Evolutionary conservation across 495 filamentous ascomycete species (phyloP).

Genomic region (Evernia prunastri): DNA sequence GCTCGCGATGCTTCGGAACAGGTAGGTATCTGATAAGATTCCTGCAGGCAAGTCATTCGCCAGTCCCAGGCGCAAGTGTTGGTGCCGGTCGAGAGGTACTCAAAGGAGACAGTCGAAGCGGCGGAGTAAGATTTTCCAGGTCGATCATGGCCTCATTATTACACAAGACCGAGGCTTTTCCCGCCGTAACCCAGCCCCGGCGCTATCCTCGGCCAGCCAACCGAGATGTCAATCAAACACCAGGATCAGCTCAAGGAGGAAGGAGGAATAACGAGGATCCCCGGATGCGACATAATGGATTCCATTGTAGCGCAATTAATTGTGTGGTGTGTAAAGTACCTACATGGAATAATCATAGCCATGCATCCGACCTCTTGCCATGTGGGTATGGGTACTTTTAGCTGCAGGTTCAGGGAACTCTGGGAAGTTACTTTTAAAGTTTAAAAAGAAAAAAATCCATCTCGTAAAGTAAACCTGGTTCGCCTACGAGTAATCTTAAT

Average conservation of each 20-base stretch:
- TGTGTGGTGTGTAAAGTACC: too few species aligned
- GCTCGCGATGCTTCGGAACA: not conserved
- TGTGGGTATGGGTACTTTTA: too few species aligned
- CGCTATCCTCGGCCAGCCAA: not conserved
- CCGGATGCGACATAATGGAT: not conserved
- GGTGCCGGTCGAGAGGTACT: not conserved
- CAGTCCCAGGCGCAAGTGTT: not conserved
- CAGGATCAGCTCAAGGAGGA: too few species aligned
- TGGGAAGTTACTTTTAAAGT: not conserved
- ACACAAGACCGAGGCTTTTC: slow-evolving; percentile 4
- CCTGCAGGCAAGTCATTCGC: not conserved
- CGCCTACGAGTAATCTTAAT: too few species aligned
- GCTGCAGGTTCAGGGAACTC: not conserved
- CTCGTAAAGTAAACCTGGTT: too few species aligned
- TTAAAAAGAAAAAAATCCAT: not conserved
- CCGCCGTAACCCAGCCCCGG: not conserved
- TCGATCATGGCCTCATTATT: not conserved
- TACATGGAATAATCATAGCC: too few species aligned
- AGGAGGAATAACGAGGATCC: not conserved
- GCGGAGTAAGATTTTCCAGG: too few species aligned
- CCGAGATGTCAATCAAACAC: not conserved
- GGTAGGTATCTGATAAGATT: too few species aligned
- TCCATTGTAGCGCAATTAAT: not conserved
- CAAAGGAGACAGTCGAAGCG: not conserved
- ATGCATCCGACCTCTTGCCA: not conserved